These are phyloP conservation scores for Trichoderma afroharzianum DNA, from an alignment of 2,329 filamentous ascomycete genomes.

Conservation along the genomic window DNA sequence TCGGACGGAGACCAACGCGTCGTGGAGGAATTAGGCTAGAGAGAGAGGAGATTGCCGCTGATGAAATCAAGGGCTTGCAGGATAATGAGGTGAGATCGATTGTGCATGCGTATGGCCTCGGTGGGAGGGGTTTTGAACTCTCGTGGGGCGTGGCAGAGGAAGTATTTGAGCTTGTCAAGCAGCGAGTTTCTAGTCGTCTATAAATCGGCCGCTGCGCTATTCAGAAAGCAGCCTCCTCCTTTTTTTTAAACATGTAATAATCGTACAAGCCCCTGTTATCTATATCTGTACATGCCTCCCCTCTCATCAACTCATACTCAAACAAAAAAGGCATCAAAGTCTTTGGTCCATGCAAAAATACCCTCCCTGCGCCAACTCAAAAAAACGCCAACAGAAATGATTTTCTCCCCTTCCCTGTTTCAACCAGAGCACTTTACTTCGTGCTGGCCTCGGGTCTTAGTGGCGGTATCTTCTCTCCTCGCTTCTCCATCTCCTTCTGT, in stretches of 20 bases:
- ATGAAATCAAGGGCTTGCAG: neutral
- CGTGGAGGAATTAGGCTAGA: slow-evolving; percentile 45
- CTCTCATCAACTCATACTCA: neutral
- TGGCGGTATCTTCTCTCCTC: slow-evolving; percentile 46
- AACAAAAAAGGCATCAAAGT: neutral
- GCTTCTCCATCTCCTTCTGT: slow-evolving; percentile 50
- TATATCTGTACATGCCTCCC: slow-evolving; percentile 7
- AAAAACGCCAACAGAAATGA: neutral
- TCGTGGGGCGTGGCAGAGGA: slow-evolving; percentile 54
- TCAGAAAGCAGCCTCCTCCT: neutral
- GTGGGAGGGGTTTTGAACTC: slow-evolving; percentile 54
- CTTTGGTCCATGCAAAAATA: neutral
- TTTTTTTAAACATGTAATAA: neutral
- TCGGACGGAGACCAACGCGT: slow-evolving; percentile 44
- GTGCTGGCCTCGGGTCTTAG: neutral
- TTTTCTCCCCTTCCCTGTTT: neutral
- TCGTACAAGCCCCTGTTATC: slow-evolving; percentile 6
- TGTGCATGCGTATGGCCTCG: slow-evolving; percentile 55
- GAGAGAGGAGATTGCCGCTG: slow-evolving; percentile 19
- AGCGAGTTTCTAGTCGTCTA: slow-evolving; percentile 17
- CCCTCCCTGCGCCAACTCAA: neutral
- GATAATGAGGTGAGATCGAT: slow-evolving; percentile 18
- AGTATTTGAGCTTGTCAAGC: slow-evolving; percentile 17
- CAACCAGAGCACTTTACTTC: neutral
- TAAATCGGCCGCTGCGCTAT: neutral